Conservation (phyloP, 352 stramenopile genomes). For the Globisporangium sylvaticum region DNA sequence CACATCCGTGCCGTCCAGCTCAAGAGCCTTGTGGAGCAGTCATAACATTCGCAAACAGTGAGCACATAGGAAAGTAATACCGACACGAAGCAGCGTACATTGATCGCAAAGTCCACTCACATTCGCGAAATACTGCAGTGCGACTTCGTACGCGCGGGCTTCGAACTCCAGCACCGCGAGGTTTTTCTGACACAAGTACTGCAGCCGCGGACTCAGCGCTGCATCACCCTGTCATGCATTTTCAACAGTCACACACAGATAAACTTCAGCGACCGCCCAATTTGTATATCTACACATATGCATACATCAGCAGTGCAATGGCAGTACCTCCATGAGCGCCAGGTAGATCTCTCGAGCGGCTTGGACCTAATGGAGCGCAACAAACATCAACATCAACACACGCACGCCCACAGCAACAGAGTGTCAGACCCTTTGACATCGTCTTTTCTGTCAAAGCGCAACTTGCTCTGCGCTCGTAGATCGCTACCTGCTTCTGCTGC, state of each 20-base stretch:
- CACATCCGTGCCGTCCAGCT: constrained; percentile 65
- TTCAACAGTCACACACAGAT: not conserved
- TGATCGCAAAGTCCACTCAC: constrained; percentile 15
- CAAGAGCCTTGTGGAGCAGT: constrained; percentile 30
- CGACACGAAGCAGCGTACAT: not conserved
- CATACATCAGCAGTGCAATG: not conserved
- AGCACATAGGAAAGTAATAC: not conserved
- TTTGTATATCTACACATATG: not conserved
- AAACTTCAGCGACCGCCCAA: not conserved
- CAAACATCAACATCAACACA: not conserved
- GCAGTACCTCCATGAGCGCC: constrained; percentile 24
- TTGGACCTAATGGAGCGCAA: constrained; percentile 15
- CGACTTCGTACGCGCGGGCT: constrained; percentile 28
- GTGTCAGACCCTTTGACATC: not conserved
- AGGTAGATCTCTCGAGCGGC: constrained; percentile 39
- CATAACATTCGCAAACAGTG: not conserved
- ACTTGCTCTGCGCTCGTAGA: not conserved
- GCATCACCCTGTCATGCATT: constrained; percentile 13
- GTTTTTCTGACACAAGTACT: constrained; percentile 75
- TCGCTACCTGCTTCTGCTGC: constrained; percentile 44
- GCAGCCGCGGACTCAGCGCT: constrained; percentile 37
- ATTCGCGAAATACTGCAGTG: constrained; percentile 44
- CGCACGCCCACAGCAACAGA: not conserved
- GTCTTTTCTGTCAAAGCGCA: not conserved
- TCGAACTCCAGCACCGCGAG: constrained; percentile 56